Evolutionary conservation across 2,329 filamentous ascomycete genomes (phyloP).

Genomic region (Phialemoniopsis sp.): DNA sequence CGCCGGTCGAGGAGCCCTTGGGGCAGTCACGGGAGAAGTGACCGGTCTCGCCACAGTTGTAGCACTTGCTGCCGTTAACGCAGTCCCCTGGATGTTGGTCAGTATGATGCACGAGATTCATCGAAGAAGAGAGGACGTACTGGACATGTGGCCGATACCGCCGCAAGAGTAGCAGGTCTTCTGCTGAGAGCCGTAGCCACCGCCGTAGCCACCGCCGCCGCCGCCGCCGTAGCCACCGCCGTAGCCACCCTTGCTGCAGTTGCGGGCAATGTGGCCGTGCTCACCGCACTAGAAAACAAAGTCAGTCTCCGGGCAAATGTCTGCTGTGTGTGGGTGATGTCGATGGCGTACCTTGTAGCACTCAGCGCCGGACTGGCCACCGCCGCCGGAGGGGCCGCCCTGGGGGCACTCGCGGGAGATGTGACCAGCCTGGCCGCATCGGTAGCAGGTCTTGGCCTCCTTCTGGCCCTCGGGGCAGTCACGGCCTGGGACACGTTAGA

Average conservation of each 20-base stretch:
- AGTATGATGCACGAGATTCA: conserved; percentile 2
- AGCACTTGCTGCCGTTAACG: conserved; percentile 99
- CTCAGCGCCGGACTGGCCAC: conserved; percentile 54
- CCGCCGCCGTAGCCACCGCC: conserved; percentile 38
- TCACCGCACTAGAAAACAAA: conserved; percentile 74
- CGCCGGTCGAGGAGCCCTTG: conserved; percentile 77
- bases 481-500: conserved; percentile 63
- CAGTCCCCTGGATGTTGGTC: conserved; percentile 63
- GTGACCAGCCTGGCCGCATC: conserved; percentile 80
- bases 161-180: conserved; percentile 99
- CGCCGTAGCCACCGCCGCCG: conserved; percentile 40
- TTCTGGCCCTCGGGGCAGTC: conserved; percentile 88
- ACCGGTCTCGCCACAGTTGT: conserved; percentile 94
- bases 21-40: conserved; percentile 96
- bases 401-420: conserved; percentile 82
- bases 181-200: conserved; percentile 25
- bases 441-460: conserved; percentile 76
- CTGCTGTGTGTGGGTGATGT: too few species aligned
- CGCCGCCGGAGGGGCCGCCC: conserved; percentile 23
- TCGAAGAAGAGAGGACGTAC: conserved; percentile 37
- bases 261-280: conserved; percentile 91
- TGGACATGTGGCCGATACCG: conserved; percentile 93
- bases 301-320: too few species aligned
- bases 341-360: conserved; percentile 73
- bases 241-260: conserved; percentile 66